Evolutionary conservation across 257 asterid genomes (phyloP), one percentile per base, ranked within the genome.

Genomic region (Verbascum thapsus): DNA sequence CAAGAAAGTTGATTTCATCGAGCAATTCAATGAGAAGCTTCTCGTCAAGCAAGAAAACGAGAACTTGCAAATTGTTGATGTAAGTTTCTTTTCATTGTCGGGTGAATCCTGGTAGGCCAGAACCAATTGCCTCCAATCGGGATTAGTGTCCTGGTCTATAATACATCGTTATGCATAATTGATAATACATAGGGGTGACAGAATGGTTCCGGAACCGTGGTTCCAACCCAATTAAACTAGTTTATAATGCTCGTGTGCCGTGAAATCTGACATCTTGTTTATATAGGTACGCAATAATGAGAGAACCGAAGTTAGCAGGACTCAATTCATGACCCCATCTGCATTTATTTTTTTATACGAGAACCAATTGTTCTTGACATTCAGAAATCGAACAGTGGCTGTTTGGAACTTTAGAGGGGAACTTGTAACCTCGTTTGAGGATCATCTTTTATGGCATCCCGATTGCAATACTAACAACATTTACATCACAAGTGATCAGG

Each of bases 361-460:
- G 82, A 88, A 88, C 70, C 96, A 88, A 76, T 69, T 88, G 56
- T 88, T 88, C 77, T 68, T 88, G 75, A 88, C 96, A 19, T 88
- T 88, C 74, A 78, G 89, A 80, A 83, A 88, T 17, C 84, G 95
- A 17, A 83, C 91, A 0, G 96, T 88, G 22, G 89, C 96, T 37
- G 96, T 88, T 56, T 88, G 96, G 96, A 88, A 88, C 82, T 88
- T 88, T 78, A 77, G 96, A 7, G 96, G 96, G 58, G 95, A 88
- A 81, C 85, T 83, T 16, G 96, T 88, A 44, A 88, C 96, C 6
- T 85, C 96, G 3, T 88, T 88, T 55, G 96, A 88, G 80, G 96
- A 88, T 73, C 96, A 88, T 69, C 88, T 88, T 61, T 73, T 88
- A 51, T 88, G 91, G 91, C 96, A 88, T 74, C 94, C 94, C 7